Conservation (phyloP, 164 flowering plant species). For the Stephania cephalantha region DNA sequence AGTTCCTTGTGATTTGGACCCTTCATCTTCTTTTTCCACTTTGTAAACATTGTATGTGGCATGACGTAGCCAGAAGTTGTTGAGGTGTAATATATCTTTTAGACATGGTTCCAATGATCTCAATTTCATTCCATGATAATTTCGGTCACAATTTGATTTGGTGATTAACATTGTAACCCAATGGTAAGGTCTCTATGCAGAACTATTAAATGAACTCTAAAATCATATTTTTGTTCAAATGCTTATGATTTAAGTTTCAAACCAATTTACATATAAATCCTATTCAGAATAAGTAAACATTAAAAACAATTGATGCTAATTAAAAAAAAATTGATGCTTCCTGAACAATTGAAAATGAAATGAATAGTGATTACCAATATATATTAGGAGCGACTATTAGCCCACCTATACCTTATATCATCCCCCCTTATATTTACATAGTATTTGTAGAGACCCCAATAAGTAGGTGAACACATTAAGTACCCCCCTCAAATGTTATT, state of each 20-base stretch:
- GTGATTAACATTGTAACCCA: neutral
- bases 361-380: neutral
- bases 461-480: too few species aligned
- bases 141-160: neutral
- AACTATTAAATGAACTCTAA: neutral
- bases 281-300: neutral
- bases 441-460: too few species aligned
- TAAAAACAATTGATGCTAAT: neutral
- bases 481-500: too few species aligned
- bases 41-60: too few species aligned
- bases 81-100: neutral
- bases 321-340: neutral
- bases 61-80: neutral
- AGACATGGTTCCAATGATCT: neutral
- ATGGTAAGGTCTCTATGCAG: neutral
- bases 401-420: too few species aligned
- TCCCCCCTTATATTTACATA: too few species aligned
- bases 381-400: too few species aligned
- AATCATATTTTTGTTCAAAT: neutral
- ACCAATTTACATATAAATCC: neutral
- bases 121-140: neutral
- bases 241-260: neutral
- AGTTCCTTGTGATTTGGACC: neutral
- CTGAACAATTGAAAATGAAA: neutral
- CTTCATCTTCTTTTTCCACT: neutral